phyloP scores from a whole-genome alignment of 257 asterid species.

The Nicotiana noctiflora region DNA sequence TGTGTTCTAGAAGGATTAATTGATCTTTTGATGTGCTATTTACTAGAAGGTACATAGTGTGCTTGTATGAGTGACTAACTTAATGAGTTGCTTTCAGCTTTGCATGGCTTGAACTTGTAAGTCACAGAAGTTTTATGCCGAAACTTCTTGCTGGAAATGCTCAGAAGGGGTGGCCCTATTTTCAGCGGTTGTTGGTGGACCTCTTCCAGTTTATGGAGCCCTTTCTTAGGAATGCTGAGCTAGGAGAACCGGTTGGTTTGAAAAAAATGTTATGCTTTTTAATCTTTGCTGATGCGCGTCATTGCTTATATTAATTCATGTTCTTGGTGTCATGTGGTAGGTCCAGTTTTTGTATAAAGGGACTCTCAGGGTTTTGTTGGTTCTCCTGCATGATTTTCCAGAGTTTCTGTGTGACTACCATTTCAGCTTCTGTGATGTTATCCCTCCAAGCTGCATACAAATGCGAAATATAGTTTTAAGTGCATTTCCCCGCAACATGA shows the following conservation, averaged over 20 bases:
- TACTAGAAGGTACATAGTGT: neutral
- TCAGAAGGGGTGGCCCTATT: conserved; percentile 94
- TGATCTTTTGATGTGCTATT: neutral
- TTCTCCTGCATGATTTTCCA: conserved; percentile 94
- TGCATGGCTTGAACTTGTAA: conserved; percentile 95
- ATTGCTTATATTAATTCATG: neutral
- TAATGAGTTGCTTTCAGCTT: conserved; percentile 52
- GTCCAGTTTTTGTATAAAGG: conserved; percentile 87
- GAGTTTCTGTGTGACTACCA: conserved; percentile 98
- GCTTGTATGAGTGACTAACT: conserved; percentile 21
- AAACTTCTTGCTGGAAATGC: conserved; percentile 77
- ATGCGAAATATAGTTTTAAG: conserved; percentile 92
- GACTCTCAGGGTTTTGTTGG: conserved; percentile 88
- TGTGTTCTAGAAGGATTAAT: neutral
- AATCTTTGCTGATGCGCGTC: neutral
- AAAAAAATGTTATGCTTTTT: neutral
- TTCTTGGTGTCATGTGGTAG: conserved; percentile 29
- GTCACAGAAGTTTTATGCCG: conserved; percentile 98
- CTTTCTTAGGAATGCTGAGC: conserved; percentile 84
- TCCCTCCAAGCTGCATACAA: conserved; percentile 96
- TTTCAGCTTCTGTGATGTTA: conserved; percentile 98
- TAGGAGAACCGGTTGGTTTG: conserved; percentile 71
- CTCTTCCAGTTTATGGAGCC: conserved; percentile 98
- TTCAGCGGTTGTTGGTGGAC: conserved; percentile 82
- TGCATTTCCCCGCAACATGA: conserved; percentile 98